These are phyloP conservation scores for Brassica juncea DNA, from an alignment of 345 rosid species.

Conservation along the genomic window DNA sequence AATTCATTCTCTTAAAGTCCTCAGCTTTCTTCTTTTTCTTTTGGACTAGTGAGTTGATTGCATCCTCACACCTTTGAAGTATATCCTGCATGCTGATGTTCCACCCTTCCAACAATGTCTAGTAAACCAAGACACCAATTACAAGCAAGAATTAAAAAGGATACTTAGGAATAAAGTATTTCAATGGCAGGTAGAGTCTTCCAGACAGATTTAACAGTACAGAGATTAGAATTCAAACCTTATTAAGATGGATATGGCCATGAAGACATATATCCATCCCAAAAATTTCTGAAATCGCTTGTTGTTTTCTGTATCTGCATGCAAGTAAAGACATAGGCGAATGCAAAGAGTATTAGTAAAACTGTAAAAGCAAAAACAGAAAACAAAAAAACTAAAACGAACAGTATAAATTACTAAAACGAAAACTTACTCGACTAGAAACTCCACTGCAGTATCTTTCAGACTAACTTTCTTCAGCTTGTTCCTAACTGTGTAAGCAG, in stretches of 20 bases:
- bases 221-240: constrained; percentile 51
- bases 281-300: constrained; percentile 45
- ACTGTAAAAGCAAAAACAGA: neutral
- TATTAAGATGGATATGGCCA: constrained; percentile 77
- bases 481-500: constrained; percentile 68
- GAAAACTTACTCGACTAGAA: constrained; percentile 75
- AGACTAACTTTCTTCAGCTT: constrained; percentile 79
- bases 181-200: constrained; percentile 11
- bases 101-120: constrained; percentile 59
- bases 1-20: constrained; percentile 47
- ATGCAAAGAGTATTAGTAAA: constrained; percentile 7
- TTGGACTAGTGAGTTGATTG: constrained; percentile 43
- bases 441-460: constrained; percentile 62
- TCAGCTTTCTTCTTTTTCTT: constrained; percentile 68
- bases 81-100: constrained; percentile 58
- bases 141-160: constrained; percentile 30
- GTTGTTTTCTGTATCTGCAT: constrained; percentile 60
- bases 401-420: constrained; percentile 11
- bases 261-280: constrained; percentile 61
- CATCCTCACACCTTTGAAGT: constrained; percentile 70
- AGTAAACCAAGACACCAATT: constrained; percentile 34
- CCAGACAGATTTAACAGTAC: constrained; percentile 21
- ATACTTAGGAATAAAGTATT: neutral
- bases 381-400: neutral
- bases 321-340: constrained; percentile 22